phyloP scores from a whole-genome alignment of 2,329 filamentous ascomycete species.

The Ambrosiella cleistominuta region DNA sequence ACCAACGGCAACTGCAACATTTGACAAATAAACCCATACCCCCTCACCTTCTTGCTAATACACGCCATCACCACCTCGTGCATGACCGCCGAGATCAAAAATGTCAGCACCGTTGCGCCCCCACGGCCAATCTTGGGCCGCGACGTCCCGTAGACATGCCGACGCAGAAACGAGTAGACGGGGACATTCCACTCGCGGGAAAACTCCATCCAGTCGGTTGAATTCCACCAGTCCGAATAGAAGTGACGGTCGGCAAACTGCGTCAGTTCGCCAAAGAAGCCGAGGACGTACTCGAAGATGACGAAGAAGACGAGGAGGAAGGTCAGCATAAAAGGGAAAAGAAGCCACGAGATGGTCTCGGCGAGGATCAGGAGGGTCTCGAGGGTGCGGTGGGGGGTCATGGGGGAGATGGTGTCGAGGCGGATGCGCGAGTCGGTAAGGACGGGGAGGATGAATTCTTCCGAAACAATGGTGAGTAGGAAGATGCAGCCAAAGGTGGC shows the following conservation, averaged over 20 bases:
- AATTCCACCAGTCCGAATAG: slow-evolving; percentile 65
- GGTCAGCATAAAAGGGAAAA: slow-evolving; percentile 95
- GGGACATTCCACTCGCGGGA: slow-evolving; percentile 95
- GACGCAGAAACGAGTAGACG: slow-evolving; percentile 83
- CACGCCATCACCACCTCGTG: slow-evolving; percentile 96
- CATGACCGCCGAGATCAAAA: slow-evolving; percentile 72
- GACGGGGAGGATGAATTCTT: slow-evolving; percentile 90
- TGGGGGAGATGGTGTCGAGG: slow-evolving; percentile 19
- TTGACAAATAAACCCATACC: slow-evolving; percentile 86
- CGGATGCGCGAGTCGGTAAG: slow-evolving; percentile 49
- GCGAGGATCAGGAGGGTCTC: slow-evolving; percentile 67
- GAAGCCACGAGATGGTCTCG: slow-evolving; percentile 75
- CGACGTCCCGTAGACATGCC: slow-evolving; percentile 82
- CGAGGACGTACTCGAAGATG: slow-evolving; percentile 93
- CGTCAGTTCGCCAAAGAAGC: slow-evolving; percentile 87
- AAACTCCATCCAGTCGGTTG: slow-evolving; percentile 86
- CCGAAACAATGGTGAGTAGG: slow-evolving; percentile 72
- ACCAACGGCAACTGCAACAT: slow-evolving; percentile 95
- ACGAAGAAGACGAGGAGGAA: slow-evolving; percentile 92
- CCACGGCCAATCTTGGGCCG: slow-evolving; percentile 57
- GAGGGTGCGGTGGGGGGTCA: slow-evolving; percentile 15
- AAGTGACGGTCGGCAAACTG: slow-evolving; percentile 87
- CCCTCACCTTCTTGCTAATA: slow-evolving; percentile 89
- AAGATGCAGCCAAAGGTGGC: slow-evolving; percentile 96
- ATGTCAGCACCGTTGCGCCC: slow-evolving; percentile 74